Evolutionary conservation across 306 rosid genomes (phyloP).

Genomic region (Amphicarpaea edgeworthii): DNA sequence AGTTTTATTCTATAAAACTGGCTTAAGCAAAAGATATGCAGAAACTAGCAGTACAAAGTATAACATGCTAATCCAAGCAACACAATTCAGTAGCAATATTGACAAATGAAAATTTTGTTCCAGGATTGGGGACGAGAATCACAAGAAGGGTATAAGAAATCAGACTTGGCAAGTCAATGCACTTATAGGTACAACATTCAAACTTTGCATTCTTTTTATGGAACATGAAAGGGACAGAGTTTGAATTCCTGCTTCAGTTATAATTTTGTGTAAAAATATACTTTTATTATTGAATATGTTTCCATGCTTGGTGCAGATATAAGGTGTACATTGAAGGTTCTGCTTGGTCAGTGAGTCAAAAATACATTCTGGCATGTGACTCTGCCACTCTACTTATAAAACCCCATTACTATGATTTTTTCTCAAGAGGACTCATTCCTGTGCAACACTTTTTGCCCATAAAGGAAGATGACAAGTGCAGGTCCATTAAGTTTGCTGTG

Average conservation of each 20-base stretch:
- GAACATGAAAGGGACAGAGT: not conserved
- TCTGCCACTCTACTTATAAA: conserved; percentile 76
- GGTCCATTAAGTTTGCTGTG: conserved; percentile 85
- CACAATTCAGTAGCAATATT: too few relatives aligned
- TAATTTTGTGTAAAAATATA: not conserved
- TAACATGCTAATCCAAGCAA: too few relatives aligned
- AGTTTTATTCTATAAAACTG: too few relatives aligned
- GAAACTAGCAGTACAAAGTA: too few relatives aligned
- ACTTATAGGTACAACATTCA: conserved; percentile 58
- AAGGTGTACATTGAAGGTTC: conserved; percentile 97
- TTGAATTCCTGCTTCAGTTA: not conserved
- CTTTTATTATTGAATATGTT: not conserved
- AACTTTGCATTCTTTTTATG: too few relatives aligned
- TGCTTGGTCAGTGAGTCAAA: conserved; percentile 98
- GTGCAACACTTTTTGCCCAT: conserved; percentile 91
- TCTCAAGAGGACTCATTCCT: conserved; percentile 79
- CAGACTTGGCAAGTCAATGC: conserved; percentile 91
- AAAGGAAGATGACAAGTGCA: conserved; percentile 79
- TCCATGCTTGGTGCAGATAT: conserved; percentile 57
- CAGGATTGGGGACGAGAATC: conserved; percentile 85
- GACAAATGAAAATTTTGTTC: not conserved
- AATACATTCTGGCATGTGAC: conserved; percentile 91
- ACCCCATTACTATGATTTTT: conserved; percentile 89
- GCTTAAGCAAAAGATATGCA: too few relatives aligned
- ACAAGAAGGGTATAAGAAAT: conserved; percentile 72